These are phyloP conservation scores for Porcisia hertigi DNA, from an alignment of 208 protist species.

Conservation along the genomic window DNA sequence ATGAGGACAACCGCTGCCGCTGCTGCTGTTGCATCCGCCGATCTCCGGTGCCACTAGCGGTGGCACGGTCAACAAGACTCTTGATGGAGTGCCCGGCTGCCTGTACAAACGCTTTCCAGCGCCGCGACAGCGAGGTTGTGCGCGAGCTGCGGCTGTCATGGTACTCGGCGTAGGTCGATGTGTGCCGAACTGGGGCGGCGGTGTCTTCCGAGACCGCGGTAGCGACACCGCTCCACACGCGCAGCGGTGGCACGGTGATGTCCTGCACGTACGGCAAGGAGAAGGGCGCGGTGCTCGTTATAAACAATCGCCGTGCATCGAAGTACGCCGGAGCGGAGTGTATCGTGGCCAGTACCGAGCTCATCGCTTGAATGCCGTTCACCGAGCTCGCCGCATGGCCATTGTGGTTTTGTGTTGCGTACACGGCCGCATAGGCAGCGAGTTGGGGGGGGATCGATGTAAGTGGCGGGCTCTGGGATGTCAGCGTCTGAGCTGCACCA, in stretches of 20 bases:
- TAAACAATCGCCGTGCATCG: slow-evolving; percentile 56
- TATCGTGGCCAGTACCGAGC: slow-evolving; percentile 2
- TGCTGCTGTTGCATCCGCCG: slow-evolving; percentile 35
- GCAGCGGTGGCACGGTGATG: slow-evolving; percentile 34
- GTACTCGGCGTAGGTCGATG: slow-evolving; percentile 54
- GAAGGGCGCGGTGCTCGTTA: slow-evolving; percentile 73
- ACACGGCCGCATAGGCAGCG: slow-evolving; percentile 1
- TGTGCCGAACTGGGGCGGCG: slow-evolving; percentile 18
- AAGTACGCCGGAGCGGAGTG: slow-evolving; percentile 26
- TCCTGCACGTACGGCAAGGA: slow-evolving; percentile 74
- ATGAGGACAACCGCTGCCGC: slow-evolving; percentile 14
- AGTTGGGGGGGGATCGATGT: not conserved
- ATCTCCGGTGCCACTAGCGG: slow-evolving; percentile 19
- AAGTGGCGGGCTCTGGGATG: not conserved
- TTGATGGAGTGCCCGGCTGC: slow-evolving; percentile 43
- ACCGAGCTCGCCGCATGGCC: not conserved
- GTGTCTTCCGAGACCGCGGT: slow-evolving; percentile 32
- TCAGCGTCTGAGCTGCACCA: not conserved
- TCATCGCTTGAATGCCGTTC: slow-evolving; percentile 8
- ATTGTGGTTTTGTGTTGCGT: not conserved
- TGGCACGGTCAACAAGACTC: slow-evolving; percentile 33
- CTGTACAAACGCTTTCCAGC: slow-evolving; percentile 38
- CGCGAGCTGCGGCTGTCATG: slow-evolving; percentile 35
- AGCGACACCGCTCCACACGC: slow-evolving; percentile 31
- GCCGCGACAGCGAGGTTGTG: slow-evolving; percentile 33